These are phyloP conservation scores for Nicotiana rustica DNA, from an alignment of 305 asterid species.

Conservation along the genomic window DNA sequence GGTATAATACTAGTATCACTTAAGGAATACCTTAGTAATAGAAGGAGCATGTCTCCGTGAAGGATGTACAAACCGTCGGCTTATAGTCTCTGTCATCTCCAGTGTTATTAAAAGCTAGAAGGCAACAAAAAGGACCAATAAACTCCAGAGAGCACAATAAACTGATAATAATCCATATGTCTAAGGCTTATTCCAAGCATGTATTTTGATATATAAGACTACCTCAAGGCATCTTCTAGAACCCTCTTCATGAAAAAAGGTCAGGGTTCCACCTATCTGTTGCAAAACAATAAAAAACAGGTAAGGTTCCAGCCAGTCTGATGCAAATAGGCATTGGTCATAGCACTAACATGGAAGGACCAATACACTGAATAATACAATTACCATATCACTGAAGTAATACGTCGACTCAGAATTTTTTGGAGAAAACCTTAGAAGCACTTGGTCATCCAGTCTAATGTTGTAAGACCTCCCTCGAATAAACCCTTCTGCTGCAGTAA, in stretches of 20 bases:
- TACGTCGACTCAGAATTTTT: constrained; percentile 84
- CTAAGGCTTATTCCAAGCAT: constrained; percentile 6
- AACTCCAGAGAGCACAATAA: constrained; percentile 36
- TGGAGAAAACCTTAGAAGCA: constrained; percentile 83
- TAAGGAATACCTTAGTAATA: constrained; percentile 67
- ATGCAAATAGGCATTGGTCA: constrained; percentile 9
- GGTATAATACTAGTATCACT: neutral
- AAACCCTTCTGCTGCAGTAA: constrained; percentile 94
- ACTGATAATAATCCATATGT: constrained; percentile 4
- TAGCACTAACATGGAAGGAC: constrained; percentile 29
- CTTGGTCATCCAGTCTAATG: constrained; percentile 85
- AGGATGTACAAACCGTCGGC: constrained; percentile 76
- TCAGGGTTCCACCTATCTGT: constrained; percentile 93
- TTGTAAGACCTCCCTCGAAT: constrained; percentile 89
- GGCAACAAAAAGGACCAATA: constrained; percentile 47
- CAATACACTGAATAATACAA: constrained; percentile 33
- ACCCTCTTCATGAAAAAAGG: constrained; percentile 85
- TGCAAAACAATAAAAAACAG: neutral
- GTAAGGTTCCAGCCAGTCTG: constrained; percentile 6
- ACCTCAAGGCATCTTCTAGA: constrained; percentile 94
- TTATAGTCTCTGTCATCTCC: constrained; percentile 79
- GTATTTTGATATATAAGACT: constrained; percentile 38
- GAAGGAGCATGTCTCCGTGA: constrained; percentile 82
- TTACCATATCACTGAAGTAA: constrained; percentile 91
- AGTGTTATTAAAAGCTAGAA: constrained; percentile 72